Evolutionary conservation across 495 filamentous ascomycete genomes (phyloP).

Genomic region (Xanthoparmelia taractica): DNA sequence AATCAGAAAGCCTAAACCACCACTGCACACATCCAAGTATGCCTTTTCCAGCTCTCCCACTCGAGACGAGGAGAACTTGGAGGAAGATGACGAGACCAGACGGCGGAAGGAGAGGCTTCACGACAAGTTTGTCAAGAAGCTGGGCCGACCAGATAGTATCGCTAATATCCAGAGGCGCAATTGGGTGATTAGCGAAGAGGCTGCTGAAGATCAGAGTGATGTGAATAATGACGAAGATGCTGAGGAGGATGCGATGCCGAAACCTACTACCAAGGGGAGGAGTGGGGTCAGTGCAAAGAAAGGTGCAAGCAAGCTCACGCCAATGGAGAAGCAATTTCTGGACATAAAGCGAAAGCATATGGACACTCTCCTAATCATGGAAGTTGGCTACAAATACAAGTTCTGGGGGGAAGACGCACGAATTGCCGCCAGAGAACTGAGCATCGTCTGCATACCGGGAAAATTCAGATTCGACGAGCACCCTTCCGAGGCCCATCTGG

Average conservation of each 20-base stretch:
- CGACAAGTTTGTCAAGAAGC: slow-evolving; percentile 78
- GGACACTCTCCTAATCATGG: slow-evolving; percentile 80
- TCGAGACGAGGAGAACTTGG: slow-evolving; percentile 25
- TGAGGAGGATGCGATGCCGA: slow-evolving; percentile 42
- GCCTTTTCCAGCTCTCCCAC: slow-evolving; percentile 41
- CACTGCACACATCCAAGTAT: slow-evolving; percentile 41
- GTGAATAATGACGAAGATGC: slow-evolving; percentile 52
- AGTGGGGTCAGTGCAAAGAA: slow-evolving; percentile 55
- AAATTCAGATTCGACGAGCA: slow-evolving; percentile 92
- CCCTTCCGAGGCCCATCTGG: slow-evolving; percentile 85
- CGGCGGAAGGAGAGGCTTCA: slow-evolving; percentile 57
- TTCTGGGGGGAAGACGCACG: slow-evolving; percentile 98
- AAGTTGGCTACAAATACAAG: slow-evolving; percentile 96
- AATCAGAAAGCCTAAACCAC: slow-evolving; percentile 25
- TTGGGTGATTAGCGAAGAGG: slow-evolving; percentile 45
- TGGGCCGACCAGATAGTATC: slow-evolving; percentile 76
- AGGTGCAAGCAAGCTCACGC: slow-evolving; percentile 69
- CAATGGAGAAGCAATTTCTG: slow-evolving; percentile 86
- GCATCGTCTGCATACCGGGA: slow-evolving; percentile 94
- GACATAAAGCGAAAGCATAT: slow-evolving; percentile 89
- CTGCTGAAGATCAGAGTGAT: slow-evolving; percentile 40
- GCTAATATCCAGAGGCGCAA: slow-evolving; percentile 56
- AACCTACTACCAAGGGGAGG: slow-evolving; percentile 46
- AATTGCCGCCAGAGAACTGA: slow-evolving; percentile 79
- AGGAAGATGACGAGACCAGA: slow-evolving; percentile 43